Evolutionary conservation across 2,329 filamentous ascomycete species (phyloP).

Genomic region (Emergomyces orientalis): DNA sequence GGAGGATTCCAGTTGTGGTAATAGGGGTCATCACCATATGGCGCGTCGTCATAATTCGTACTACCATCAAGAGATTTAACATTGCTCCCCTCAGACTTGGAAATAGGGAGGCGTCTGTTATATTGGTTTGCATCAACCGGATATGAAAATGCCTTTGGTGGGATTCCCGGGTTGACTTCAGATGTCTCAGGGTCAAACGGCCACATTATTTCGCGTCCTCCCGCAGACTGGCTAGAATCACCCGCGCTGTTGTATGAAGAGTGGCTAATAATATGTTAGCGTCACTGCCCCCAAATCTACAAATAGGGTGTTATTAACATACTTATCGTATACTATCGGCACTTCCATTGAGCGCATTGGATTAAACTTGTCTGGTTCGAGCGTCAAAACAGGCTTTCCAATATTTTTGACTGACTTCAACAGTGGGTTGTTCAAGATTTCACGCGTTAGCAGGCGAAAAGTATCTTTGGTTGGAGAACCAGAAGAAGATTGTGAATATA

Average conservation of each 20-base stretch:
- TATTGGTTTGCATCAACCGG: slow-evolving; percentile 12
- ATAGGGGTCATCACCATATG: slow-evolving; percentile 9
- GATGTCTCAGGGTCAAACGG: slow-evolving; percentile 16
- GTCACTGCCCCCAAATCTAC: not conserved
- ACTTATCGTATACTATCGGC: slow-evolving; percentile 25
- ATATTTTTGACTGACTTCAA: slow-evolving; percentile 10
- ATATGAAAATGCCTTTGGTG: slow-evolving; percentile 18
- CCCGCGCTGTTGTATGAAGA: slow-evolving; percentile 21
- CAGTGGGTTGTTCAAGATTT: slow-evolving; percentile 15
- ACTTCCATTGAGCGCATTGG: slow-evolving; percentile 20
- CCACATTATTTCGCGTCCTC: slow-evolving; percentile 18
- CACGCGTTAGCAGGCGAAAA: slow-evolving; percentile 16
- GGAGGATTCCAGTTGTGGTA: slow-evolving; percentile 7
- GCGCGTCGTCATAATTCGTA: slow-evolving; percentile 1
- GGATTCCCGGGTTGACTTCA: slow-evolving; percentile 9
- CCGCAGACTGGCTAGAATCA: slow-evolving; percentile 21
- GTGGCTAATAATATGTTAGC: slow-evolving; percentile 17
- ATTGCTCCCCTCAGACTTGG: slow-evolving; percentile 17
- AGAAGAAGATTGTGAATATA: slow-evolving; percentile 9
- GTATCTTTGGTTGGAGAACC: slow-evolving; percentile 11
- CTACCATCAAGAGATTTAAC: slow-evolving; percentile 14
- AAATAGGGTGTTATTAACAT: slow-evolving; percentile 10
- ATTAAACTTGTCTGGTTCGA: slow-evolving; percentile 17
- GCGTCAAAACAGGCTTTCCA: slow-evolving; percentile 5
- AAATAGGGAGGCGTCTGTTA: slow-evolving; percentile 16